Conservation (phyloP, 306 rosid species). For the Heteromeles arbutifolia region DNA sequence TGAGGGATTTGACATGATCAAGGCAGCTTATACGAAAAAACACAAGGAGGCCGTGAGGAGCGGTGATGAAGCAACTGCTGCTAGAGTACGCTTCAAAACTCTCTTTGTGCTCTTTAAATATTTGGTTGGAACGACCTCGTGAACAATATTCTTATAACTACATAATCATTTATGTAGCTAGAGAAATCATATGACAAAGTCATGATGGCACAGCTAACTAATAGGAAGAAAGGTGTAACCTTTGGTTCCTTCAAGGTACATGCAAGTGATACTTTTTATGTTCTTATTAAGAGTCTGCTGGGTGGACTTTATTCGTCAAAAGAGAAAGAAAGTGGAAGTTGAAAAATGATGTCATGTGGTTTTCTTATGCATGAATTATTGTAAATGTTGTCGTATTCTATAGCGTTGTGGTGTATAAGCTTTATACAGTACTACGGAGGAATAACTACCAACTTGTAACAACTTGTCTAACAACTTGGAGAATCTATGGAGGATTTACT, state of each 20-base stretch:
- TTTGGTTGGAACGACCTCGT: neutral
- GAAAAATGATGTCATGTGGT: neutral
- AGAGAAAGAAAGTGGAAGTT: neutral
- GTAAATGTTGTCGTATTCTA: neutral
- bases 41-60: conserved; percentile 69
- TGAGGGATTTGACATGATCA: conserved; percentile 68
- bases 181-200: conserved; percentile 89
- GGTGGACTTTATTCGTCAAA: neutral
- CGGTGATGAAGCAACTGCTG: conserved; percentile 75
- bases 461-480: neutral
- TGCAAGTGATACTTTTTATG: conserved; percentile 4
- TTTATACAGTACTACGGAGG: neutral
- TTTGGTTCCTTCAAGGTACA: conserved; percentile 83
- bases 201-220: conserved; percentile 89
- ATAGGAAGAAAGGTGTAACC: conserved; percentile 89
- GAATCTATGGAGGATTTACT: neutral
- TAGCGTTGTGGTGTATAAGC: neutral
- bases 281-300: neutral
- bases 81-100: conserved; percentile 45
- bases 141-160: neutral
- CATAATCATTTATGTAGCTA: conserved; percentile 37
- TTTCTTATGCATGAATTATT: neutral
- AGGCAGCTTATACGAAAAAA: conserved; percentile 54
- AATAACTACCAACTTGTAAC: neutral
- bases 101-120: neutral